Evolutionary conservation across 345 rosid species (phyloP).

Genomic region (Corchorus olitorius): DNA sequence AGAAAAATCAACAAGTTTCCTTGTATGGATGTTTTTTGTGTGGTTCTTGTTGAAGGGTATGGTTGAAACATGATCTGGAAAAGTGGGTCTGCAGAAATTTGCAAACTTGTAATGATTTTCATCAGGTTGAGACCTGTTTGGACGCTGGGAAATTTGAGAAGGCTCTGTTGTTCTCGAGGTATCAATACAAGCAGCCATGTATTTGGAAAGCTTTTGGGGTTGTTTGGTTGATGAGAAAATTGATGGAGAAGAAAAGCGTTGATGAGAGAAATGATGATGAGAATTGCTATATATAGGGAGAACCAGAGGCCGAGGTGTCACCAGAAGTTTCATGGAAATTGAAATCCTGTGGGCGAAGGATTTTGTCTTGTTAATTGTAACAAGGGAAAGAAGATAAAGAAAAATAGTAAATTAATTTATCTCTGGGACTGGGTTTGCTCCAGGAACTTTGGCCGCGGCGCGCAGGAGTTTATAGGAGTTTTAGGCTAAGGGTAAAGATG

Average conservation of each 20-base stretch:
- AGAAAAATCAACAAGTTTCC: slow-evolving; percentile 24
- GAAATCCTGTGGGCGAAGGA: slow-evolving; percentile 34
- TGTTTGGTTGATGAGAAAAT: slow-evolving; percentile 14
- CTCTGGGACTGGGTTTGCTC: neutral
- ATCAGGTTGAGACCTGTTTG: slow-evolving; percentile 41
- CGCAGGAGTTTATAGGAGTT: neutral
- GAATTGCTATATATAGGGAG: slow-evolving; percentile 37
- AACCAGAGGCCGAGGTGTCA: slow-evolving; percentile 32
- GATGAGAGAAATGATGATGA: slow-evolving; percentile 21
- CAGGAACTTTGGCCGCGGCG: neutral
- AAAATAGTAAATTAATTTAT: neutral
- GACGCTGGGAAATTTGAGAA: slow-evolving; percentile 49
- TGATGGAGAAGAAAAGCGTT: slow-evolving; percentile 20
- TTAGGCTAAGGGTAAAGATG: slow-evolving; percentile 1
- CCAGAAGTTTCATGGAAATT: slow-evolving; percentile 47
- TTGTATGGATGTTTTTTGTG: slow-evolving; percentile 35
- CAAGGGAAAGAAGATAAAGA: neutral
- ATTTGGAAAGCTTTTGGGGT: neutral
- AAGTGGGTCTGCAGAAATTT: slow-evolving; percentile 47
- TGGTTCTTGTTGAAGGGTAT: slow-evolving; percentile 34
- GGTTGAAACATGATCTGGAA: slow-evolving; percentile 33
- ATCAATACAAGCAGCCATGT: slow-evolving; percentile 83
- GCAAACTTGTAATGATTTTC: slow-evolving; percentile 37
- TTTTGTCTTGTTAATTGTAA: neutral
- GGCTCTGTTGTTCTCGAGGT: slow-evolving; percentile 43